Base-by-base conservation (phyloP, 2,329 filamentous ascomycete genomes). In the Rachicladosporium sp. region DNA sequence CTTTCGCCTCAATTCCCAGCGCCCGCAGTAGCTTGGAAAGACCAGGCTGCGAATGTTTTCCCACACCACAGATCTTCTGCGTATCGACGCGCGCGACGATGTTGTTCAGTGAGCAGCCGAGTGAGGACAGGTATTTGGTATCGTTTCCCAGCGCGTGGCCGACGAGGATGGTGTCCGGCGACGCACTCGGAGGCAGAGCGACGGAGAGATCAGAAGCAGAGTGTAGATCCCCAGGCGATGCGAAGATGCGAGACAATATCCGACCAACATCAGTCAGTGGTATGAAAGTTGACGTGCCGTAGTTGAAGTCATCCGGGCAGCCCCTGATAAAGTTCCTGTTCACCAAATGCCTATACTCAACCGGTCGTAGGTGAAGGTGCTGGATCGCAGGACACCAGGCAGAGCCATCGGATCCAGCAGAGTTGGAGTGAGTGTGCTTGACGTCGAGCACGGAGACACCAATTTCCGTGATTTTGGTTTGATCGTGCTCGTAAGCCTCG, bases 381-480 rank as follows among this genome's bases (percentile, higher is more conserved):
- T 29, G 73, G 66, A 48, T 95, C 81, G 38, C 69, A 59, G 0
- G 50, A 47, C 75, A 73, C 87, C 88, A 95, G 29, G 76, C 69
- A 32, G 64, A 51, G 3, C 78, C 84, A 19, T 66, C 60, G 2
- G 64, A 50, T 1, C 83, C 83, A 3, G 83, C 82, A 0, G 73
- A 52, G 1, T 77, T 44, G 6, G 59, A 62, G 1, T 60, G 51
- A 15, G 86, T 59, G 37, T 74, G 68, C 11, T 63, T 57, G 1
- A 82, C 86, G 56, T 96, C 87, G 0, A 96, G 67, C n/a, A 37
- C 30, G 4, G 39, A 33, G 23, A 27, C 23, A 1, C 91, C 91
- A 30, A 98, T 70, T 58, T 98, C 91, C 0, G 88, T 93, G 42
- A 96, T 71, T 8, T 74, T 66, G 27, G 69, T 65, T 9, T 76